A percentile compares a stretch with the other conserved stretches of the same genome.
phyloP scores from a whole-genome alignment of 352 stramenopile genomes.

The Phytophthora syringae region DNA sequence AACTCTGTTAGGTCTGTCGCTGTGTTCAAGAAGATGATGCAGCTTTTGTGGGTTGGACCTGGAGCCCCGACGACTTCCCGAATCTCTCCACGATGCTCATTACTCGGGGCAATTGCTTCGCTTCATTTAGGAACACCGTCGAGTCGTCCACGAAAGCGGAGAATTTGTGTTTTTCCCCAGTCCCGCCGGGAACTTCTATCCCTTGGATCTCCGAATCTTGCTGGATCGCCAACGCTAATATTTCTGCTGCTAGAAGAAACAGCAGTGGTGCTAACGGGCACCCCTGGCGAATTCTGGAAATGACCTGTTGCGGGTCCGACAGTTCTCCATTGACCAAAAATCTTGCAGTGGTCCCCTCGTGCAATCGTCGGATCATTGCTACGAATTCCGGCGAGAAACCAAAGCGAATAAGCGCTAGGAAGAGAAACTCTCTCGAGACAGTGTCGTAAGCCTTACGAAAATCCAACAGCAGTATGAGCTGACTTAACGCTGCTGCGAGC shows the following conservation, averaged over 20 bases:
- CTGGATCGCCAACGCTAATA: background rate
- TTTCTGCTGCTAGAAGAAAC: background rate
- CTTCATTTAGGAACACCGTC: background rate
- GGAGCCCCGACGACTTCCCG: background rate
- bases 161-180: background rate
- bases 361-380: background rate
- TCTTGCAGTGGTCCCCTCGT: background rate
- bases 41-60: background rate
- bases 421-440: conserved; percentile 2
- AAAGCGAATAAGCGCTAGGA: background rate
- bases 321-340: background rate
- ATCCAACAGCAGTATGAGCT: conserved; percentile 8
- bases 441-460: conserved; percentile 15
- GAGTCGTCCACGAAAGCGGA: background rate
- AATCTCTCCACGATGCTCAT: background rate
- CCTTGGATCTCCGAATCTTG: background rate
- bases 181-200: background rate
- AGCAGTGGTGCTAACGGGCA: background rate
- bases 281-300: background rate
- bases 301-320: background rate
- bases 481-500: background rate
- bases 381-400: background rate
- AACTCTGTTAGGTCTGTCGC: background rate
- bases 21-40: background rate
- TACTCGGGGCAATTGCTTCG: background rate